Conservation (phyloP, 805 yeast genomes). For the Yamadazyma ubonensis region DNA sequence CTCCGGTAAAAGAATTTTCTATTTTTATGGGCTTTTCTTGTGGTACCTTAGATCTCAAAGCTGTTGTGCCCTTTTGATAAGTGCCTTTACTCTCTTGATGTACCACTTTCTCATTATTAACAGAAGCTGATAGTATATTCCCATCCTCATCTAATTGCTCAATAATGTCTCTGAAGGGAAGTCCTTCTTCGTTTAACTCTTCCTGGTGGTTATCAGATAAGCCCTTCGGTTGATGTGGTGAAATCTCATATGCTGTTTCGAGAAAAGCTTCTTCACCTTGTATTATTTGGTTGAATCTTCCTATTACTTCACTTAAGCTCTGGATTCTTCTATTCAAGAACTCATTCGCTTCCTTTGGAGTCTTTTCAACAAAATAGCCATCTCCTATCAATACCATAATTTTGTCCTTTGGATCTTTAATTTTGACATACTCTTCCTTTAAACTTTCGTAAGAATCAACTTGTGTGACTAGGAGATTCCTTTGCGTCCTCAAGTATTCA, state of each 20-base stretch:
- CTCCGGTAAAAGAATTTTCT: neutral
- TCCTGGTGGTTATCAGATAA: too few species aligned
- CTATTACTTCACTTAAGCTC: constrained; percentile 30
- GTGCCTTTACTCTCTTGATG: too few species aligned
- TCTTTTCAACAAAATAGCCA: constrained; percentile 40
- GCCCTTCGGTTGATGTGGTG: too few species aligned
- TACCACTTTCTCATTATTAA: constrained; percentile 9
- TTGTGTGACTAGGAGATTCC: constrained; percentile 9
- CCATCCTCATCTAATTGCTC: constrained; percentile 84
- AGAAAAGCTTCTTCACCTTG: constrained; percentile 30
- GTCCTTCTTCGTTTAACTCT: constrained; percentile 41
- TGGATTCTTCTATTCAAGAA: constrained; percentile 27
- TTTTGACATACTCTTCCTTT: neutral
- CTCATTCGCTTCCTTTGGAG: constrained; percentile 25
- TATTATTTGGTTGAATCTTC: constrained; percentile 39
- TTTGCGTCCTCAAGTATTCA: constrained; percentile 6
- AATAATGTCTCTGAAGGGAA: constrained; percentile 68
- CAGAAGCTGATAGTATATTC: constrained; percentile 46
- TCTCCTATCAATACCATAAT: constrained; percentile 37
- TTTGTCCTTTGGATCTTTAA: constrained; percentile 1
- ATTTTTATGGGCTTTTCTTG: neutral
- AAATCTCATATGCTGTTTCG: constrained; percentile 4
- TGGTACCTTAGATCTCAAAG: too few species aligned
- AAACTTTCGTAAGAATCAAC: constrained; percentile 4
- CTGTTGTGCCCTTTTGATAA: too few species aligned